Evolutionary conservation across 306 rosid genomes (phyloP).

Genomic region (Cicer chorassanicum): DNA sequence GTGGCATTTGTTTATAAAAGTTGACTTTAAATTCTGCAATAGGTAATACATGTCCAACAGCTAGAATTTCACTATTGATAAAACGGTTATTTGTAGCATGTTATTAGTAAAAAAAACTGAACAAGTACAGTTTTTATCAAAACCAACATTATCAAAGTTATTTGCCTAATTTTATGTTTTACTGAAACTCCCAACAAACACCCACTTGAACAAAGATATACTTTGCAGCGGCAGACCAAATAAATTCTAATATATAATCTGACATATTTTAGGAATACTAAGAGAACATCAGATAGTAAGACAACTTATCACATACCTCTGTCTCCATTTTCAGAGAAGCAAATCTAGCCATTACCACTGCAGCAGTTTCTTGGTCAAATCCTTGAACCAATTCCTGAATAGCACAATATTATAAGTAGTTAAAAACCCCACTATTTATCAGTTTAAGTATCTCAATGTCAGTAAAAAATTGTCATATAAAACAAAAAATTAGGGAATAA

Average conservation of each 20-base stretch:
- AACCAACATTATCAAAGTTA: slow-evolving; percentile 18
- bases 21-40: slow-evolving; percentile 16
- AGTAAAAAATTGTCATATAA: slow-evolving; percentile 9
- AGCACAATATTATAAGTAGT: slow-evolving; percentile 25
- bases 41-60: slow-evolving; percentile 26
- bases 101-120: slow-evolving; percentile 6
- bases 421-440: slow-evolving; percentile 18
- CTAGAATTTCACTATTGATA: not conserved
- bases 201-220: slow-evolving; percentile 20
- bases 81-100: slow-evolving; percentile 28
- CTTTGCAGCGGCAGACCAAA: slow-evolving; percentile 30
- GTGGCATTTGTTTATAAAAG: slow-evolving; percentile 1
- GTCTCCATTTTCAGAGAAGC: slow-evolving; percentile 93
- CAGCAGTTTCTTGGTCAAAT: slow-evolving; percentile 98
- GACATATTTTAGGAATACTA: slow-evolving; percentile 22
- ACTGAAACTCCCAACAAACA: slow-evolving; percentile 35
- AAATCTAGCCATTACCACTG: slow-evolving; percentile 90
- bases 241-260: slow-evolving; percentile 10
- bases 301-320: slow-evolving; percentile 62
- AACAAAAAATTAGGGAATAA: slow-evolving; percentile 21
- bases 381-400: slow-evolving; percentile 93
- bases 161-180: slow-evolving; percentile 20
- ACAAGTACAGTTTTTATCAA: slow-evolving; percentile 17
- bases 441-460: slow-evolving; percentile 12
- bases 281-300: slow-evolving; percentile 32